Evolutionary conservation across 805 yeast species (phyloP), one percentile per base, ranked within the genome.

Genomic region (Suhomyces kilbournensis): DNA sequence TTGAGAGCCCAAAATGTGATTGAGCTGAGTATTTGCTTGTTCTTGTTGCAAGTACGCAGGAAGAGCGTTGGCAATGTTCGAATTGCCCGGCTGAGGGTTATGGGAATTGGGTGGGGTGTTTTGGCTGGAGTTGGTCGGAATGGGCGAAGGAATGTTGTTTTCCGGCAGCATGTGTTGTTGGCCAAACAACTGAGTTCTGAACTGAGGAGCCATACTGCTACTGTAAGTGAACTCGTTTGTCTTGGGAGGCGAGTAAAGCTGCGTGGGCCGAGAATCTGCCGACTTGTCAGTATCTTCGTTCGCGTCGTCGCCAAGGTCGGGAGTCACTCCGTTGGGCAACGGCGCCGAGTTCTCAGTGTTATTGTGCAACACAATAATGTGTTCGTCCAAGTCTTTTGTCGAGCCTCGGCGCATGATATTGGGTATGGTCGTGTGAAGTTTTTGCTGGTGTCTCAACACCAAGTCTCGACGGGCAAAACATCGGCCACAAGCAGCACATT

Each of bases 401-500:
- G 54, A 59, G 32, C 65, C 69, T 53, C 77, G 66, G 50, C 78
- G 64, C 60, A 62, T 60, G 25, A 65, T 58, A 62, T 71, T 66
- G 10, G 79, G 85, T 58, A 67, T 74, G 46, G 67, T 76, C 46
- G 87, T 70, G 63, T 94, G 99, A 34, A 94, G 80, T 65, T 94
- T 94, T 70, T 91, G 97, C 72, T 90, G 97, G 74, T 94, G 99
- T 54, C 99, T 80, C 50, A 94, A 77, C 26, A 94, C 90, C 64
- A 88, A 76, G 66, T 88, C 93, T 52, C 97, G 75, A 52, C 99
- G 77, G 4, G 98, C 97, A 73, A 94, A 93, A 65, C 97, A 88
- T 47, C 98, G 83, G 32, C 96, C 97, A 70, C 98, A 93, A 7
- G 92, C 92, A 2, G 96, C 96, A 71, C 99, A 93, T 65, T 90